Evolutionary conservation across 2,329 filamentous ascomycete genomes (phyloP), one percentile per base, ranked within the genome.

Genomic region (Triangularia setosa): DNA sequence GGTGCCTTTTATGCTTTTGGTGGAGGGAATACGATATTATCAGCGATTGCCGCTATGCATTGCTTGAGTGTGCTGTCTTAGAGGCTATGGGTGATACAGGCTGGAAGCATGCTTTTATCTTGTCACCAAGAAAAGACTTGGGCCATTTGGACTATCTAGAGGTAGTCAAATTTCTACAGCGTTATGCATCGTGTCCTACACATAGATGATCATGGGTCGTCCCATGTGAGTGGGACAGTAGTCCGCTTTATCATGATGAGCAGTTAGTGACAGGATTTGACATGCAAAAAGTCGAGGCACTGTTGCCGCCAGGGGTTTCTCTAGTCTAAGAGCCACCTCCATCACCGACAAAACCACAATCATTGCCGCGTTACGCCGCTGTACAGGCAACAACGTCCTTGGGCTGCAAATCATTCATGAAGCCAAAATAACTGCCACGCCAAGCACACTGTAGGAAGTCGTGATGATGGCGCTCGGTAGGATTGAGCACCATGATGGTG

Each of bases 331-430:
- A 33, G 14, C 30, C 30, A 12, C 48, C 48, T 12, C 60, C 60
- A n/a, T 30, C 60, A 12, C 61, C 61, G 27, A 62, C 54, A 57
- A 62, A 62, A 62, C 53, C 7, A 61, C 28, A 9, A 61, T 4
- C 1, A 61, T 48, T 6, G 59, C 59, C 18, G 59, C 40, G 23
- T n/a, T 52, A 63, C 11, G 54, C 54, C 7, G 54, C 54, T 2
- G 55, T 63, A n/a, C 24, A 63, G 4, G 61, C 61, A 18, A 63
- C 33, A 1, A 58, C 12, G 24, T 63, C 61, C 18, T 58, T 58
- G 8, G 61, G 55, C 14, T 63, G 33, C 5, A 55, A 63, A 18
- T 63, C 54, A 2, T 52, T n/a, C 54, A 63, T 58, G 33, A 58
- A 58, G 54, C 61, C 21, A 63, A 28, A 5, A 16, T 2, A 16